Evolutionary conservation across 176 grass and related monocot genomes (phyloP).

Genomic region (Pontederia paniculata): DNA sequence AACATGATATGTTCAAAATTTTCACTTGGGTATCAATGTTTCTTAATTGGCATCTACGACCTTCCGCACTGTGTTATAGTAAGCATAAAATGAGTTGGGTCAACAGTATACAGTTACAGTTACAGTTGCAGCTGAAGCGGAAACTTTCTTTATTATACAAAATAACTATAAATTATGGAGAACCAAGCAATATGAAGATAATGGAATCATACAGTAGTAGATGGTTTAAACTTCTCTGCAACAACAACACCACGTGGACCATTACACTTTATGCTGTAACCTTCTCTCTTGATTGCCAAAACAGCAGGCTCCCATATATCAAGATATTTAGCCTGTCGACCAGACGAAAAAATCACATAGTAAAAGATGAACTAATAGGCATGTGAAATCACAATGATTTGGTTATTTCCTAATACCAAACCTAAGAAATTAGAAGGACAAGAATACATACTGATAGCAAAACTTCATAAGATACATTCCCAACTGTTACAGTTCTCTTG

Average conservation of each 20-base stretch:
- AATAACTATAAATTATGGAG: too few relatives aligned
- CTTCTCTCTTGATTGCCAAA: constrained; percentile 82
- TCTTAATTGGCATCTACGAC: too few relatives aligned
- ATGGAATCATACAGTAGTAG: constrained; percentile 44
- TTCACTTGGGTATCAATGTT: too few relatives aligned
- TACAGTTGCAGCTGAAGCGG: too few relatives aligned
- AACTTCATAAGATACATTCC: constrained; percentile 65
- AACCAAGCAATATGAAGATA: neutral
- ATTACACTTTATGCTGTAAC: constrained; percentile 81
- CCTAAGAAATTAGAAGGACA: neutral
- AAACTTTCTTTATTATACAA: too few relatives aligned
- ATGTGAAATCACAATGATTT: neutral
- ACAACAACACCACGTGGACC: constrained; percentile 69
- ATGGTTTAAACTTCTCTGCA: constrained; percentile 82
- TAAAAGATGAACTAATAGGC: neutral
- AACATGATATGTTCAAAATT: too few relatives aligned
- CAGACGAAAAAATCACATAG: neutral
- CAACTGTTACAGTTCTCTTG: constrained; percentile 62
- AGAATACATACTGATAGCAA: constrained; percentile 50
- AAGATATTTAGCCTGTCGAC: constrained; percentile 62
- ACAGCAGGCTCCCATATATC: constrained; percentile 92
- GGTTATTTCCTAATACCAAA: neutral
- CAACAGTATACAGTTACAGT: too few relatives aligned
- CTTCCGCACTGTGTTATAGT: too few relatives aligned
- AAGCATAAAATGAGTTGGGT: too few relatives aligned